Conservation (phyloP, 306 rosid species). For the Canavalia ensiformis region DNA sequence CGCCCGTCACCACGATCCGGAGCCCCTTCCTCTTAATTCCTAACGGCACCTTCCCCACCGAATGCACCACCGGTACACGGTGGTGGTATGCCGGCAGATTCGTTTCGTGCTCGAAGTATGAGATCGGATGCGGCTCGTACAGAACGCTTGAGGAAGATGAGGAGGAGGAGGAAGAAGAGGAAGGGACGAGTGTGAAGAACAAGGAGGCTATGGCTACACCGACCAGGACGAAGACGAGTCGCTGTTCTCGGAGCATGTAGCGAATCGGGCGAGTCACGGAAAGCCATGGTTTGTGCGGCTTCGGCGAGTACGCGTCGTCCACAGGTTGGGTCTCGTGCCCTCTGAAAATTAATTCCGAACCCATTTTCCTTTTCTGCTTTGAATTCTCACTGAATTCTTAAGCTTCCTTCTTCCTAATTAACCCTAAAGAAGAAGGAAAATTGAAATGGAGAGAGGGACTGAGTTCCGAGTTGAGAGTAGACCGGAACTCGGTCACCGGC, state of each 20-base stretch:
- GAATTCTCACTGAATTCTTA: not conserved
- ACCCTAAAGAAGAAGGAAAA: not conserved
- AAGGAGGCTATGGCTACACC: slow-evolving; percentile 84
- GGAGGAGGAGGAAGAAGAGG: slow-evolving; percentile 57
- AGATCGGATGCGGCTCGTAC: slow-evolving; percentile 52
- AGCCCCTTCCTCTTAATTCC: slow-evolving; percentile 84
- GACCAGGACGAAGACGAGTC: slow-evolving; percentile 75
- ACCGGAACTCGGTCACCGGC: slow-evolving; percentile 52
- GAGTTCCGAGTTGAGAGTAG: slow-evolving; percentile 43
- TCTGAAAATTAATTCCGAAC: slow-evolving; percentile 80
- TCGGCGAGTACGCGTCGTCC: slow-evolving; percentile 74
- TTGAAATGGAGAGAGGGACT: not conserved
- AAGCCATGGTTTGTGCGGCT: slow-evolving; percentile 79
- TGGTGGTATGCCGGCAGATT: slow-evolving; percentile 19
- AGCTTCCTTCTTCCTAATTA: slow-evolving; percentile 7
- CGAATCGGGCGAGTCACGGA: slow-evolving; percentile 74
- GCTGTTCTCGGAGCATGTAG: slow-evolving; percentile 88
- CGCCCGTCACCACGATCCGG: slow-evolving; percentile 95
- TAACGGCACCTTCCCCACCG: slow-evolving; percentile 81
- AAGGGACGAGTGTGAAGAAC: slow-evolving; percentile 63
- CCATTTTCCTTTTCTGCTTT: slow-evolving; percentile 31
- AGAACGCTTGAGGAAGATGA: slow-evolving; percentile 48
- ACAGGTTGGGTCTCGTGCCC: slow-evolving; percentile 77
- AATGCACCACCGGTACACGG: slow-evolving; percentile 48
- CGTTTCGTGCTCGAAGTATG: slow-evolving; percentile 50